phyloP scores from a whole-genome alignment of 2,329 filamentous ascomycete species.

The Cladosporium cucumerinum region DNA sequence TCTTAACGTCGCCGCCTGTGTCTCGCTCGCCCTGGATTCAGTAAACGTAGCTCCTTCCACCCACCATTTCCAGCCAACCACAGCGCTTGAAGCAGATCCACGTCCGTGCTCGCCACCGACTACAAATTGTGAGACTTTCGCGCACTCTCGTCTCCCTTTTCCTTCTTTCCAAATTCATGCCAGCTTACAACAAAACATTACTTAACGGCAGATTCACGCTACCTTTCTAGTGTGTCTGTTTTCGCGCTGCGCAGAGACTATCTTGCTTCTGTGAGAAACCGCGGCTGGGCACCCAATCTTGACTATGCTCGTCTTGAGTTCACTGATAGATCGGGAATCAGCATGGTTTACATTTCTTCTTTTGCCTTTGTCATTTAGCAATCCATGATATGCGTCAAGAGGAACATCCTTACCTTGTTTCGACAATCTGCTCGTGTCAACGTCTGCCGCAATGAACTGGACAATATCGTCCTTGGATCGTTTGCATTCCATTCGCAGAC shows the following conservation, averaged over 20 bases:
- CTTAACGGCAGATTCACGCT: constrained; percentile 31
- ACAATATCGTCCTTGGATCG: background rate
- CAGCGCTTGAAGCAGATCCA: constrained; percentile 24
- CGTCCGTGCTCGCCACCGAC: constrained; percentile 3
- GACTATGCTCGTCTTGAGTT: constrained; percentile 66
- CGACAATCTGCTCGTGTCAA: background rate
- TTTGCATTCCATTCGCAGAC: accelerated
- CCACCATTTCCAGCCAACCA: constrained; percentile 11
- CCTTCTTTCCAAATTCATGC: constrained; percentile 45
- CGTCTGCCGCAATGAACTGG: background rate
- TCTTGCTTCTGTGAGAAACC: constrained; percentile 43
- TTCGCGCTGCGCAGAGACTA: constrained; percentile 67
- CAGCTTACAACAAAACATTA: constrained; percentile 56
- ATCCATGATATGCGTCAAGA: background rate
- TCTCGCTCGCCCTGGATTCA: constrained; percentile 2
- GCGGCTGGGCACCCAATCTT: constrained; percentile 69
- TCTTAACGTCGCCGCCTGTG: constrained; percentile 5
- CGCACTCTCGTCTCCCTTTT: constrained; percentile 36
- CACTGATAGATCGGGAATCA: constrained; percentile 68
- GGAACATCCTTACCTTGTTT: background rate
- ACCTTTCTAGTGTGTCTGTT: constrained; percentile 44
- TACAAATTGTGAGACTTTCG: constrained; percentile 17
- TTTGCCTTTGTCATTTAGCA: background rate
- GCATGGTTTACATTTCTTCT: constrained; percentile 33
- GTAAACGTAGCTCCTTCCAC: constrained; percentile 25